Percentiles rank a stretch among this genome's conserved stretches.
phyloP scores from a whole-genome alignment of 2,329 filamentous ascomycete species.

The Colletotrichum incanum region DNA sequence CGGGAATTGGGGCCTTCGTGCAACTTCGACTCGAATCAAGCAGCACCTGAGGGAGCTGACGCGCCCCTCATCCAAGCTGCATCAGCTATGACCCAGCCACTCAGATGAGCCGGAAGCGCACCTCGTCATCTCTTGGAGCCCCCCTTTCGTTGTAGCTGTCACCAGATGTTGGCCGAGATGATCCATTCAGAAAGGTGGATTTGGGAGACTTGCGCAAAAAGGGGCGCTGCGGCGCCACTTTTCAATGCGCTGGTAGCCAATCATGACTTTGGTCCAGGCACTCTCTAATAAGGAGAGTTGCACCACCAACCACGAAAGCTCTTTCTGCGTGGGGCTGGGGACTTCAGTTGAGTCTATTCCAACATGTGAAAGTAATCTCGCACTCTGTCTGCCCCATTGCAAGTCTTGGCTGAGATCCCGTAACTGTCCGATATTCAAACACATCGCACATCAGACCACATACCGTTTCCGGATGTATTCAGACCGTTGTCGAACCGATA shows the following conservation, averaged over 20 bases:
- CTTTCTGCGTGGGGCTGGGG: background rate
- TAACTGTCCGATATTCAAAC: background rate
- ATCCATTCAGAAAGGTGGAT: background rate
- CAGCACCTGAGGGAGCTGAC: constrained; percentile 28
- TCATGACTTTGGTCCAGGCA: background rate
- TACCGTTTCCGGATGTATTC: background rate
- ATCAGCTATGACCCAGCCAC: background rate
- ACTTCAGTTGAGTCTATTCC: constrained; percentile 1
- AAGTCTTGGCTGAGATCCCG: background rate
- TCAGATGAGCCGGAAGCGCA: background rate
- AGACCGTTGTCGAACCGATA: background rate
- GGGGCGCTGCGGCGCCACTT: constrained; percentile 13
- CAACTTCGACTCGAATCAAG: constrained; percentile 5
- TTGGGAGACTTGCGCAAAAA: constrained; percentile 7
- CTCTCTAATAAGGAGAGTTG: constrained; percentile 5
- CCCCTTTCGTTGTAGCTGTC: constrained; percentile 3
- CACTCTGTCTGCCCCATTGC: background rate
- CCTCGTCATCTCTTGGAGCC: background rate
- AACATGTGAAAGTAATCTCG: constrained; percentile 32
- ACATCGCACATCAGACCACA: constrained; percentile 15
- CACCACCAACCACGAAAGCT: constrained; percentile 11
- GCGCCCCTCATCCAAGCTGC: constrained; percentile 4
- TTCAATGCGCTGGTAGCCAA: constrained; percentile 6
- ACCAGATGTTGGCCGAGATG: constrained; percentile 13
- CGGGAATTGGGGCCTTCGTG: background rate